These are phyloP conservation scores for Hortaea werneckii DNA, from an alignment of 2,329 filamentous ascomycete species.

Conservation along the genomic window DNA sequence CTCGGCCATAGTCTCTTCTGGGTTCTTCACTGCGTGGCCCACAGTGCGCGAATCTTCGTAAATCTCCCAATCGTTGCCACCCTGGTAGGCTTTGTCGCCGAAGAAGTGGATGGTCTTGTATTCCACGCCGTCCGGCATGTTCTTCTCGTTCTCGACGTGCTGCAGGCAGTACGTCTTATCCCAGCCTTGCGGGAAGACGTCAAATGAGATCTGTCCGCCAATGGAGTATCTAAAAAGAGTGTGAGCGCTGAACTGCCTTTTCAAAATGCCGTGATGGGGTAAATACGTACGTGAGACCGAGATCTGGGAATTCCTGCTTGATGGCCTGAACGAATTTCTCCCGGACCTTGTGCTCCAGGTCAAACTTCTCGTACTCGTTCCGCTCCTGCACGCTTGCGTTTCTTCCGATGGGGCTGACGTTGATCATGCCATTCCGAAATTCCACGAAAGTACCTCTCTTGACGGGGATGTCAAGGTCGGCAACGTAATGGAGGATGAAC, in stretches of 20 bases:
- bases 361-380: constrained; percentile 70
- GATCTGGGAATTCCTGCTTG: constrained; percentile 70
- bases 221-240: constrained; percentile 62
- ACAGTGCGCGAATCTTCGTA: constrained; percentile 70
- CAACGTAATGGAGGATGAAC: constrained; percentile 72
- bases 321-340: constrained; percentile 65
- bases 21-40: constrained; percentile 72
- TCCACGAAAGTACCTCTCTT: constrained; percentile 80
- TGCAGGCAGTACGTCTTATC: constrained; percentile 96
- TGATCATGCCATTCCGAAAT: constrained; percentile 88
- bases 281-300: constrained; percentile 66
- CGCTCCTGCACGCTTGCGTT: constrained; percentile 77
- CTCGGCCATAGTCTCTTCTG: constrained; percentile 70
- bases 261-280: not conserved
- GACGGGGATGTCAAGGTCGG: constrained; percentile 72
- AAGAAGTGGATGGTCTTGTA: constrained; percentile 96
- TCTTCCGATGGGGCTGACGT: constrained; percentile 71
- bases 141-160: constrained; percentile 73
- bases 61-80: constrained; percentile 95
- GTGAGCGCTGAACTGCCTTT: not conserved
- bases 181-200: constrained; percentile 94
- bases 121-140: constrained; percentile 52
- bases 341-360: constrained; percentile 66
- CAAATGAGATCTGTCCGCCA: constrained; percentile 95
- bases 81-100: constrained; percentile 84